phyloP scores from a whole-genome alignment of 177 flowering plant species.

The Vitis hybrid region DNA sequence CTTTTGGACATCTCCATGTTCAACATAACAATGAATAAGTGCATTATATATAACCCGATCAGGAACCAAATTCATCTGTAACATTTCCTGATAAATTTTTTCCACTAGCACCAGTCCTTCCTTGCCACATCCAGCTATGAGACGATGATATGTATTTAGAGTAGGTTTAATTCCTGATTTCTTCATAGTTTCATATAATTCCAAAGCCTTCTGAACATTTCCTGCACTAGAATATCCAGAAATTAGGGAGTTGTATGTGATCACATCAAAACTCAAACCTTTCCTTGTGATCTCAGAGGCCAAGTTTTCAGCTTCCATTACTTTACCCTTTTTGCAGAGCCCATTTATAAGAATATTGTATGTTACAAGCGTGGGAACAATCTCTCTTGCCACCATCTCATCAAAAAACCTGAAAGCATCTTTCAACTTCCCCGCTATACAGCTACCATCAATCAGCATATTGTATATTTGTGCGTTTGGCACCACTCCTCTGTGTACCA shows the following conservation, averaged over 20 bases:
- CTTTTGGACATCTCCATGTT: slow-evolving; percentile 49
- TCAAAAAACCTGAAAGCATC: slow-evolving; percentile 44
- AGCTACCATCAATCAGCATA: slow-evolving; percentile 62
- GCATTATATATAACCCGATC: slow-evolving; percentile 61
- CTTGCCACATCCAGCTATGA: slow-evolving; percentile 40
- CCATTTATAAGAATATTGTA: slow-evolving; percentile 56
- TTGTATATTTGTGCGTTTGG: slow-evolving; percentile 68
- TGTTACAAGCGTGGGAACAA: slow-evolving; percentile 51
- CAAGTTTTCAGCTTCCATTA: slow-evolving; percentile 54
- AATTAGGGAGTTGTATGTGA: slow-evolving; percentile 76
- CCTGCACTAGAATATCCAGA: slow-evolving; percentile 51
- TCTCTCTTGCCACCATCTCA: slow-evolving; percentile 41
- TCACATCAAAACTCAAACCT: slow-evolving; percentile 59
- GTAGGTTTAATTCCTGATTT: slow-evolving; percentile 49
- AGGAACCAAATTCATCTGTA: slow-evolving; percentile 38
- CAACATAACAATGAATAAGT: slow-evolving; percentile 46
- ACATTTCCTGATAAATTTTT: slow-evolving; percentile 49
- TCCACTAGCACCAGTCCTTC: slow-evolving; percentile 41
- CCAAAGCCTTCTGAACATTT: slow-evolving; percentile 42
- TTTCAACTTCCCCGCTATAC: slow-evolving; percentile 44
- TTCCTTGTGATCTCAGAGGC: slow-evolving; percentile 26
- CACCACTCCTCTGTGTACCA: slow-evolving; percentile 40
- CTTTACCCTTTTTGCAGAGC: slow-evolving; percentile 38
- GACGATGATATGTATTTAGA: slow-evolving; percentile 52
- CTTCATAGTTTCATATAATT: slow-evolving; percentile 55